phyloP scores from a whole-genome alignment of 371 early-diverging fungal genomes.

The Basidiobolus meristosporus region DNA sequence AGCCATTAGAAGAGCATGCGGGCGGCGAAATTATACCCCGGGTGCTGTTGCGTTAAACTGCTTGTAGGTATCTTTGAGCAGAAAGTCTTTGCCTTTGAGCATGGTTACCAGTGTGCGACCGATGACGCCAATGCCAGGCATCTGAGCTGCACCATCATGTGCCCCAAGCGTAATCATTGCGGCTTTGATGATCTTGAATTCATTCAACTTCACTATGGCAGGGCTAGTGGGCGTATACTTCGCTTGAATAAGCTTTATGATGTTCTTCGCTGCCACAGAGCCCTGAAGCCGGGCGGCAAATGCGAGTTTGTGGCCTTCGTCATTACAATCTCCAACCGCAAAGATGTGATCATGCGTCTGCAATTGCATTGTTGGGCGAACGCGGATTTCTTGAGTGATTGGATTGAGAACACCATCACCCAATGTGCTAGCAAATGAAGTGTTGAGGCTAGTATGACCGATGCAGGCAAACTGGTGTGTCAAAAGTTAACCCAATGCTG shows the following conservation, averaged over 20 bases:
- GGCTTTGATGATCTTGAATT: background rate
- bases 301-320: constrained; percentile 11
- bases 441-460: constrained; percentile 11
- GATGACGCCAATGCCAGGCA: background rate
- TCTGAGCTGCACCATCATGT: background rate
- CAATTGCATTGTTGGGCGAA: constrained; percentile 36
- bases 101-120: background rate
- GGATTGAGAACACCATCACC: constrained; percentile 6
- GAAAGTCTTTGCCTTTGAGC: constrained; percentile 1
- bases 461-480: constrained; percentile 19
- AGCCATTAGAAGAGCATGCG: too few species aligned
- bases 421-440: background rate
- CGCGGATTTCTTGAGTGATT: constrained; percentile 15
- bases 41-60: background rate
- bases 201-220: background rate
- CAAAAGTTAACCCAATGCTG: too few species aligned
- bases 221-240: background rate
- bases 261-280: constrained; percentile 7
- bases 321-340: constrained; percentile 44
- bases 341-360: constrained; percentile 33
- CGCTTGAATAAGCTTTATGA: constrained; percentile 4
- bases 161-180: background rate
- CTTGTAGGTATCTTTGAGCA: background rate
- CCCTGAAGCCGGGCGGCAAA: constrained; percentile 2
- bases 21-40: background rate